Conservation (phyloP, 495 filamentous ascomycete species). For the Oleoguttula mirabilis region DNA sequence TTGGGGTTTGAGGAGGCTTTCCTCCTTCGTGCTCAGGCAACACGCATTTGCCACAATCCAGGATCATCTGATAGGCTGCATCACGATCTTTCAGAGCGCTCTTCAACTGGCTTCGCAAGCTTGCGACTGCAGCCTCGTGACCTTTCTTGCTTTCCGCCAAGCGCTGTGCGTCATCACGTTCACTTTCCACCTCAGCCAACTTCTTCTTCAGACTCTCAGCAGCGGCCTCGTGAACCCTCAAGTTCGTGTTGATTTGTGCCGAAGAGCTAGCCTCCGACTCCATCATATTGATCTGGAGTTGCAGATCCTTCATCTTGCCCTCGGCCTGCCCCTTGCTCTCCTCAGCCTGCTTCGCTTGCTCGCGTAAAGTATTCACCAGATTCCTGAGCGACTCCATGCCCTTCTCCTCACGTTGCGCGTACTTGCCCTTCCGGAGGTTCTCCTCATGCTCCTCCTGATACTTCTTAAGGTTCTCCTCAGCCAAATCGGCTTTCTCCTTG, state of each 20-base stretch:
- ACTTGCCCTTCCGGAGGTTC: constrained; percentile 18
- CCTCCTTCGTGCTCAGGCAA: constrained; percentile 7
- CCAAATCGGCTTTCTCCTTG: constrained; percentile 25
- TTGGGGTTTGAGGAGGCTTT: constrained; percentile 11
- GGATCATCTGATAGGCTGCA: constrained; percentile 17
- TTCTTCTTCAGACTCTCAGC: constrained; percentile 13
- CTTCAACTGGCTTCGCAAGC: constrained; percentile 19
- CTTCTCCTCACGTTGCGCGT: constrained; percentile 37
- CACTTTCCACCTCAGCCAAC: constrained; percentile 14
- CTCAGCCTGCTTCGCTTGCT: constrained; percentile 39
- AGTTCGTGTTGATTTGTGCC: background rate
- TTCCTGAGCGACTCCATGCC: constrained; percentile 39
- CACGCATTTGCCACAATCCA: constrained; percentile 16
- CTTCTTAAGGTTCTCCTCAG: constrained; percentile 24
- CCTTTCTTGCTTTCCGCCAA: constrained; percentile 24
- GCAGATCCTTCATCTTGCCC: constrained; percentile 7
- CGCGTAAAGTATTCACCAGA: constrained; percentile 40
- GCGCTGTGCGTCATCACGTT: constrained; percentile 19
- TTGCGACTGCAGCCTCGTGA: constrained; percentile 22
- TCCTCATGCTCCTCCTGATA: constrained; percentile 13
- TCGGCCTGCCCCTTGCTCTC: constrained; percentile 24
- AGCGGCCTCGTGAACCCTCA: constrained; percentile 18
- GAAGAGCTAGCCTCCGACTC: constrained; percentile 10
- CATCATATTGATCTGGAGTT: constrained; percentile 9
- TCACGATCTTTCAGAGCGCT: constrained; percentile 16